These are phyloP conservation scores for Paraurostyla sp. DNA, from an alignment of 73 alveolate species.

Conservation along the genomic window DNA sequence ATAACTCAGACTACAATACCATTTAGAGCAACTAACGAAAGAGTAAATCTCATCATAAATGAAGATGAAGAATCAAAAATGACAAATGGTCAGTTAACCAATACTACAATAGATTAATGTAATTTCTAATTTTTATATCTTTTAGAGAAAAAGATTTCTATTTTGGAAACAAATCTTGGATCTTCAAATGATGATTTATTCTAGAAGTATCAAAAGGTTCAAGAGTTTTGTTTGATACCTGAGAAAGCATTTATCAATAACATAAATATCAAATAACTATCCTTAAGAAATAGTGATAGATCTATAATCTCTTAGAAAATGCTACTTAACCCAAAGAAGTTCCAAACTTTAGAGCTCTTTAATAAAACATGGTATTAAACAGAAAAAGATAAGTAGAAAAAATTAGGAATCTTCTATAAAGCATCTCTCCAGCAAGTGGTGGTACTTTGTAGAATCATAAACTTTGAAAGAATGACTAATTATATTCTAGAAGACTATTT, in stretches of 20 bases:
- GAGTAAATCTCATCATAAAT: not conserved
- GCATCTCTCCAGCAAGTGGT: conserved; percentile 74
- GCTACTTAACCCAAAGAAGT: not conserved
- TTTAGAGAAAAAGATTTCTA: not conserved
- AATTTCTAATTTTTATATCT: too few species aligned
- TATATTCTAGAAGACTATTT: conserved; percentile 73
- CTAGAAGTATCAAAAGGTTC: not conserved
- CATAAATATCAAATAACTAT: not conserved
- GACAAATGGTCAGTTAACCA: not conserved
- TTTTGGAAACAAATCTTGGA: not conserved
- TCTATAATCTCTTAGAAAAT: not conserved
- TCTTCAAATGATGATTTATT: not conserved
- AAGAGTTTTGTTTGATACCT: not conserved
- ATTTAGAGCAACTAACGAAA: not conserved
- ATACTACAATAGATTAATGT: not conserved
- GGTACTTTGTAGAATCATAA: conserved; percentile 73
- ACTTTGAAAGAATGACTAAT: conserved; percentile 83
- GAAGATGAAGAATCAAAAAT: not conserved
- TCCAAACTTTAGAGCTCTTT: not conserved
- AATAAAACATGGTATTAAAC: conserved; percentile 30
- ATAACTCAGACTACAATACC: not conserved
- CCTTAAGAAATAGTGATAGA: not conserved
- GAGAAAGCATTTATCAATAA: not conserved
- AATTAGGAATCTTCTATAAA: conserved; percentile 71
- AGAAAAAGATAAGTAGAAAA: conserved; percentile 61